Conservation (phyloP, 768 basidiomycete genomes). For the Lepiota venenata region DNA sequence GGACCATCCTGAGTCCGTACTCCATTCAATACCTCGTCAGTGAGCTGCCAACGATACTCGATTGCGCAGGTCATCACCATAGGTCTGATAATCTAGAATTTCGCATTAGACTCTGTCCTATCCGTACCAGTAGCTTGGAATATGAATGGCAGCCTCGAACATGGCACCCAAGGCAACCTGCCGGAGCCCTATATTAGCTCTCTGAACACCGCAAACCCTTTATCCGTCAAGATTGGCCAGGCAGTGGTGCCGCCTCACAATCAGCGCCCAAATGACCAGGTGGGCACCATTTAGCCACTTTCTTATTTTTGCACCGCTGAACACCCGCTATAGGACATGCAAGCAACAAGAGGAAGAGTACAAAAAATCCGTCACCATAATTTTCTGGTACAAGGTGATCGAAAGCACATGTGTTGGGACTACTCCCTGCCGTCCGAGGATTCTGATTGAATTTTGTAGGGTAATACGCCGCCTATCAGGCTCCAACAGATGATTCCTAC, state of each 20-base stretch:
- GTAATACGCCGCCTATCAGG: slow-evolving; percentile 51
- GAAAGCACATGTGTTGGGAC: neutral
- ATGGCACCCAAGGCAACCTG: slow-evolving; percentile 8
- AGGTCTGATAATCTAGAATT: slow-evolving; percentile 10
- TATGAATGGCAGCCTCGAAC: slow-evolving; percentile 9
- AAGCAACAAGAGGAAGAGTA: slow-evolving; percentile 40
- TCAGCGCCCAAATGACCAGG: neutral
- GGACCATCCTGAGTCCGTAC: slow-evolving; percentile 20
- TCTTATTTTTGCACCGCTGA: neutral
- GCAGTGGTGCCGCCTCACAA: neutral
- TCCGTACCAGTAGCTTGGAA: slow-evolving; percentile 5
- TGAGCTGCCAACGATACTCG: slow-evolving; percentile 1
- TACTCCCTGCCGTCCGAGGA: neutral
- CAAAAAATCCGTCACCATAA: slow-evolving; percentile 56
- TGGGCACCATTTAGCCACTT: slow-evolving; percentile 8
- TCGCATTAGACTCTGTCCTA: neutral
- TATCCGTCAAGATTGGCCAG: slow-evolving; percentile 1
- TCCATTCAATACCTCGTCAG: slow-evolving; percentile 8
- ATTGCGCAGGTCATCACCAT: slow-evolving; percentile 9
- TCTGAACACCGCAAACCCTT: slow-evolving; percentile 7
- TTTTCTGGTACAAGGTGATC: slow-evolving; percentile 67
- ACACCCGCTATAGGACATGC: slow-evolving; percentile 27
- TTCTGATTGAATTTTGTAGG: slow-evolving; percentile 28
- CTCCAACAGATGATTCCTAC: slow-evolving; percentile 55
- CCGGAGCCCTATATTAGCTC: slow-evolving; percentile 7